Conservation (phyloP, 345 rosid species). For the Aquilaria sinensis region DNA sequence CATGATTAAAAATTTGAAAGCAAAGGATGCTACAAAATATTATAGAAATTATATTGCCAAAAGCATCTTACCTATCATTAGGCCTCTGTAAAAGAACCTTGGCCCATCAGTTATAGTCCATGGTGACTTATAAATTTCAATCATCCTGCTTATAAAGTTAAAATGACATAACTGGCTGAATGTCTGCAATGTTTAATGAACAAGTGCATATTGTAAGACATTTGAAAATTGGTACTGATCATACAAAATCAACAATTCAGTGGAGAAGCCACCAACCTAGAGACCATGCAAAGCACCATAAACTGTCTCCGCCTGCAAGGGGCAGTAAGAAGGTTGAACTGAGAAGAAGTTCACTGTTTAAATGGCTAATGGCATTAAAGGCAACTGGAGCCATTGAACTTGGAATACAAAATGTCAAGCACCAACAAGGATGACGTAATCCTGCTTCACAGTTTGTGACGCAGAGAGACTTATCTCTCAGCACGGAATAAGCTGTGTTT, state of each 20-base stretch:
- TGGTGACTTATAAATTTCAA: slow-evolving; percentile 50
- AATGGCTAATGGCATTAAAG: not conserved
- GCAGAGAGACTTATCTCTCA: too few species aligned
- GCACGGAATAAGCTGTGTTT: too few species aligned
- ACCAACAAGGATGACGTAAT: too few species aligned
- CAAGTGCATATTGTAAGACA: slow-evolving; percentile 9
- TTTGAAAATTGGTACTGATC: not conserved
- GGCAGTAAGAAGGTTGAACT: slow-evolving; percentile 11
- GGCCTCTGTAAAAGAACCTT: slow-evolving; percentile 66
- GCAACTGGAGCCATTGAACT: too few species aligned
- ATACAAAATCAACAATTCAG: not conserved
- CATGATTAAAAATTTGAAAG: too few species aligned
- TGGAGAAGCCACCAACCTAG: slow-evolving; percentile 34
- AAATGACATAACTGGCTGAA: slow-evolving; percentile 65
- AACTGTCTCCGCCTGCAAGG: slow-evolving; percentile 52
- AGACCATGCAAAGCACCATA: slow-evolving; percentile 78
- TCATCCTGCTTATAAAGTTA: slow-evolving; percentile 32
- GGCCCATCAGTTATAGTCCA: slow-evolving; percentile 62
- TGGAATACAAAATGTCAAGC: too few species aligned
- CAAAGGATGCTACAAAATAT: too few species aligned
- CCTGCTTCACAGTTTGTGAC: too few species aligned
- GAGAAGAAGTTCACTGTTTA: slow-evolving; percentile 4
- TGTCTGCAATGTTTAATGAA: slow-evolving; percentile 40
- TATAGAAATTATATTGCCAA: not conserved
- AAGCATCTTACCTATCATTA: slow-evolving; percentile 49